Base-by-base conservation (phyloP, 352 stramenopile species). In the Globisporangium solare region DNA sequence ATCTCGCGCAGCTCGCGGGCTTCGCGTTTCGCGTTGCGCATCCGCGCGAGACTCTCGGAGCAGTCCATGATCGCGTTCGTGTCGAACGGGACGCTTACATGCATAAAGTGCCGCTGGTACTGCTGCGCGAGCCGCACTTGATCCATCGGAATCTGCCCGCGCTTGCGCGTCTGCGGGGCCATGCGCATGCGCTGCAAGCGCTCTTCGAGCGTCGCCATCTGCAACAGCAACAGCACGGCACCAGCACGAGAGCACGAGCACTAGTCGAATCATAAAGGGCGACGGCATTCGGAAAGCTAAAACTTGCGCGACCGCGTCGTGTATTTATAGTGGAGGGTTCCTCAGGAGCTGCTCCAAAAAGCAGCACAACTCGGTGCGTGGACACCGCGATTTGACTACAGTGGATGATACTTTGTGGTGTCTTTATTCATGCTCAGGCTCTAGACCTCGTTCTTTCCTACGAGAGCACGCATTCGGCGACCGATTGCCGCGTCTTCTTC, bases 1-100 rank as follows among this genome's bases (percentile, higher is more conserved):
- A 87, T 89, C 18, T 83, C 70, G 2, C 76, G 79, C 40, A 57
- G 66, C 53, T 89, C 79, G 10, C 66, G 66, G 8, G 72, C 71
- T 57, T 83, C 76, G 1, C 74, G 74, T 52, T 79, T 82, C 8
- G 70, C 76, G 54, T 64, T 61, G 8, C 54, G 67, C 14, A 88
- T 51, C 13, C 57, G 59, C 31, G 71, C 56, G 32, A 89, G 73
- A 27, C 68, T 79, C 24, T 87, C 72, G 22, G 66, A 49, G 51
- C 73, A 86, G 50, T 88, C 75, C 2, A 67, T 74, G 52, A 88
- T 83, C 0, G 64, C 49, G 2, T 40, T 39, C 5, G 70, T 75
- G 42, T 82, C 74, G 60, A 83, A 88, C 45, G 60, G 42, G 41
- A 56, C 31, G 15, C 55, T 58, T 6, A 42, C 37, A 27, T 76